These are phyloP conservation scores for Coemansia sp. DNA, from an alignment of 192 early-diverging fungal genomes.

Conservation along the genomic window DNA sequence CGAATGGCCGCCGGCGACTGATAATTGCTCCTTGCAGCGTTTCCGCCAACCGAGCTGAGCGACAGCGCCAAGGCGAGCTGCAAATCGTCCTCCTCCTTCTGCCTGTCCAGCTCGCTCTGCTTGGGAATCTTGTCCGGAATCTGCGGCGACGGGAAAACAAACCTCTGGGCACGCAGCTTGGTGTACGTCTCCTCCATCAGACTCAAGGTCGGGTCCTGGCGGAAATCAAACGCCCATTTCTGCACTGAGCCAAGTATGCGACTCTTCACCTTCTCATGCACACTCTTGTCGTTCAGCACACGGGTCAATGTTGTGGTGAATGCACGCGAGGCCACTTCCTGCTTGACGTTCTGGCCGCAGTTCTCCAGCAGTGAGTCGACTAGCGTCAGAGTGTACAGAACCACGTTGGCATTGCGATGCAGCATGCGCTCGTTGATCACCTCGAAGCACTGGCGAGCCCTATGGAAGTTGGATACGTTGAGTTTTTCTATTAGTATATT, in stretches of 20 bases:
- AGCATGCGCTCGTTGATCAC: slow-evolving; percentile 68
- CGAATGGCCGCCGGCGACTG: slow-evolving; percentile 43
- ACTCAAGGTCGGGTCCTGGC: slow-evolving; percentile 71
- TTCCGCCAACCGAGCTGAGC: slow-evolving; percentile 57
- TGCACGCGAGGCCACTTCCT: slow-evolving; percentile 81
- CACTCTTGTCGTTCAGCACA: slow-evolving; percentile 68
- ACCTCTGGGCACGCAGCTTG: slow-evolving; percentile 44
- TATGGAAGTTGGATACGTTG: too few relatives aligned
- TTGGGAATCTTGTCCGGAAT: slow-evolving; percentile 75
- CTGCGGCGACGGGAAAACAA: slow-evolving; percentile 73
- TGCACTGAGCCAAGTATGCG: slow-evolving; percentile 86
- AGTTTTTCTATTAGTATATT: too few relatives aligned
- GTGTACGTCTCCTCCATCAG: slow-evolving; percentile 76
- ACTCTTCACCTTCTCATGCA: slow-evolving; percentile 77
- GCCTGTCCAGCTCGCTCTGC: slow-evolving; percentile 70
- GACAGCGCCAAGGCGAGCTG: slow-evolving; percentile 91
- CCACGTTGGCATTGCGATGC: slow-evolving; percentile 80
- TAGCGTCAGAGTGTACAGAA: slow-evolving; percentile 69
- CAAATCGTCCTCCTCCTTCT: slow-evolving; percentile 93
- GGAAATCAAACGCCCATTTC: slow-evolving; percentile 86
- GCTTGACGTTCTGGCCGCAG: slow-evolving; percentile 73
- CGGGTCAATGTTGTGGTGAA: slow-evolving; percentile 79
- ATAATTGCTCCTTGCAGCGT: slow-evolving; percentile 12
- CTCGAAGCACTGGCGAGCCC: slow-evolving; percentile 66
- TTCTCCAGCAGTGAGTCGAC: slow-evolving; percentile 90